phyloP scores from a whole-genome alignment of 2,329 filamentous ascomycete species.

The Remersonia thermophila region DNA sequence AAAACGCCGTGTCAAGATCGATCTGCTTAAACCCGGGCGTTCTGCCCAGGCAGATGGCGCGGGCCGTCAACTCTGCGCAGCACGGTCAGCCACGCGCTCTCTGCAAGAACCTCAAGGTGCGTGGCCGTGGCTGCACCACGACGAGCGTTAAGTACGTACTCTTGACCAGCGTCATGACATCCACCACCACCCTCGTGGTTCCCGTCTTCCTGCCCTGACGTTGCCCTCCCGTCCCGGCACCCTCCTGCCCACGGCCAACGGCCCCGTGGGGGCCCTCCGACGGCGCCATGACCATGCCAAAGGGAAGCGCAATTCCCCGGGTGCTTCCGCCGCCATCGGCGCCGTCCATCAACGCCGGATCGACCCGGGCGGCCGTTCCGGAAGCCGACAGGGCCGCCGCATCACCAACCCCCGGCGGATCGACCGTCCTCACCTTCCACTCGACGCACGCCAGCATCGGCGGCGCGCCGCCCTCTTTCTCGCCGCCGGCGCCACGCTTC shows the following conservation, averaged over 20 bases:
- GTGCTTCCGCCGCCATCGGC: too few species aligned
- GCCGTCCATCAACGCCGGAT: not conserved
- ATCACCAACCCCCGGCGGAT: not conserved
- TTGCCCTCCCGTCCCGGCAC: not conserved
- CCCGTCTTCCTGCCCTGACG: not conserved
- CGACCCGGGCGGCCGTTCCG: too few species aligned
- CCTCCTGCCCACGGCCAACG: not conserved
- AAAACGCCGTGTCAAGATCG: constrained; percentile 22
- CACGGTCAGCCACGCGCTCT: not conserved
- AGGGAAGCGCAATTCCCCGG: not conserved
- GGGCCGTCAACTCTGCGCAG: constrained; percentile 18
- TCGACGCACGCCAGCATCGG: not conserved
- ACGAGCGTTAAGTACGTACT: not conserved
- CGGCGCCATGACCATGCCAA: not conserved
- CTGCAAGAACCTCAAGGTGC: too few species aligned
- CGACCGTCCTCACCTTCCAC: not conserved
- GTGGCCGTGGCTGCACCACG: too few species aligned
- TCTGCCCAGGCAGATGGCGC: constrained; percentile 21
- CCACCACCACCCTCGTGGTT: constrained; percentile 1
- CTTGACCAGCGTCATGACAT: constrained; percentile 5
- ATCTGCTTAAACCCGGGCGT: constrained; percentile 20
- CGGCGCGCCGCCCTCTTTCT: not conserved
- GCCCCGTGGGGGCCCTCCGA: too few species aligned
- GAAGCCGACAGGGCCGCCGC: not conserved
- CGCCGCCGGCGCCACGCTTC: not conserved